A percentile compares a stretch with the other conserved stretches of the same genome.
phyloP scores from a whole-genome alignment of 805 yeast genomes.

The Metschnikowia peoriensis region DNA sequence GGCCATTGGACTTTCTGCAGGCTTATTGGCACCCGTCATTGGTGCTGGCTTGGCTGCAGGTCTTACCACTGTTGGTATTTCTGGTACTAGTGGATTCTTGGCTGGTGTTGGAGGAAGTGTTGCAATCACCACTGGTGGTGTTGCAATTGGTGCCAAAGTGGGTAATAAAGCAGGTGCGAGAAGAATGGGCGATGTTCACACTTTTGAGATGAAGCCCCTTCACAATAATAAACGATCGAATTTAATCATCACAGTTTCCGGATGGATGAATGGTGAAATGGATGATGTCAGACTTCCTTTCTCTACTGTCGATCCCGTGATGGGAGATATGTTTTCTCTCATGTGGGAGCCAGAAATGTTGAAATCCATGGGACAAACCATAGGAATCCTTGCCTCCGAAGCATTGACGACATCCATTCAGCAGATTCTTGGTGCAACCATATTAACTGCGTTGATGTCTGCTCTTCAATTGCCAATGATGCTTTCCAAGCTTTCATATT shows the following conservation, averaged over 20 bases:
- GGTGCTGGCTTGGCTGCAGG: conserved; percentile 99
- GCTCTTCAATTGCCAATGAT: conserved; percentile 92
- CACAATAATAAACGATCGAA: conserved; percentile 89
- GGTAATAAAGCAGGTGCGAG: conserved; percentile 83
- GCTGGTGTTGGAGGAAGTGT: conserved; percentile 98
- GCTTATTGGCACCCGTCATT: conserved; percentile 93
- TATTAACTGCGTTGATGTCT: conserved; percentile 85
- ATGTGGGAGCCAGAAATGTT: conserved; percentile 99
- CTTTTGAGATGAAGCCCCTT: conserved; percentile 90
- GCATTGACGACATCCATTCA: conserved; percentile 90
- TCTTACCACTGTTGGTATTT: conserved; percentile 86
- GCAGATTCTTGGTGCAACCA: conserved; percentile 90
- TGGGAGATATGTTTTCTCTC: conserved; percentile 92
- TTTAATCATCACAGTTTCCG: conserved; percentile 83
- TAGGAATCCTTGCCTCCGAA: conserved; percentile 88
- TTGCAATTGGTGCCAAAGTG: conserved; percentile 85
- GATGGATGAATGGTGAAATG: conserved; percentile 94
- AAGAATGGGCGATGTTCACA: conserved; percentile 87
- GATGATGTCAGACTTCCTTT: conserved; percentile 97
- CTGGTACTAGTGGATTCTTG: conserved; percentile 88
- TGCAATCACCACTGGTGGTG: conserved; percentile 87
- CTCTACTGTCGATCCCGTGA: conserved; percentile 93
- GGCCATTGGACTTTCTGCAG: conserved; percentile 93
- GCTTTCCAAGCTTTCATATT: conserved; percentile 80
- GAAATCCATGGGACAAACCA: conserved; percentile 93